Percentiles rank a stretch among this genome's conserved stretches.
These are phyloP conservation scores for Hymenoscyphus fructigenus DNA, from an alignment of 2,329 filamentous ascomycete genomes.

Conservation along the genomic window DNA sequence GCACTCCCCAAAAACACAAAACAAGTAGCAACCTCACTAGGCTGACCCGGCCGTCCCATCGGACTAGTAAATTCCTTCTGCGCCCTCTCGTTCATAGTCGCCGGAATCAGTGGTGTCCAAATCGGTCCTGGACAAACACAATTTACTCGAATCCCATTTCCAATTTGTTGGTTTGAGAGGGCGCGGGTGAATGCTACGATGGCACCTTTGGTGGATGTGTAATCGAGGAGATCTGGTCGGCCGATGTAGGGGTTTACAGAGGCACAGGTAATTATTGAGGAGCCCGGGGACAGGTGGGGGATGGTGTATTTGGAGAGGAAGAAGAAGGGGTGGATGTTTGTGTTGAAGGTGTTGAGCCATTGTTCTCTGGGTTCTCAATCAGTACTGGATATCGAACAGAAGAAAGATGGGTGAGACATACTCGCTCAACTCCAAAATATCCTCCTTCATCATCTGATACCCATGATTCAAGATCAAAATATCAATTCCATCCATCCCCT, in stretches of 20 bases:
- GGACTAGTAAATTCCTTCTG: constrained; percentile 72
- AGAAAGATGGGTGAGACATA: constrained; percentile 40
- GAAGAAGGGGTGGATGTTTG: constrained; percentile 81
- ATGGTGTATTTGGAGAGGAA: constrained; percentile 76
- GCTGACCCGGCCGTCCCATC: constrained; percentile 76
- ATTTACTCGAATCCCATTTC: constrained; percentile 73
- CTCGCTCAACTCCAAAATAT: constrained; percentile 71
- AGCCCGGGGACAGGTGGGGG: constrained; percentile 71
- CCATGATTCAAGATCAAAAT: constrained; percentile 75
- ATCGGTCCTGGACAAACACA: constrained; percentile 76
- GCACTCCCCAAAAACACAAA: constrained; percentile 77
- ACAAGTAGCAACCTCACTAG: constrained; percentile 77
- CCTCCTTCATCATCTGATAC: constrained; percentile 70
- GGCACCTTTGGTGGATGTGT: constrained; percentile 77
- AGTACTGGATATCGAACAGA: neutral
- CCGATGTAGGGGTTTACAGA: constrained; percentile 83
- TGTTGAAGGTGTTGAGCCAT: constrained; percentile 77
- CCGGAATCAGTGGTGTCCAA: constrained; percentile 73
- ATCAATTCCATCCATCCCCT: constrained; percentile 67
- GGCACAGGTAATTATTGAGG: constrained; percentile 81
- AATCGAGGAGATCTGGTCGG: constrained; percentile 76
- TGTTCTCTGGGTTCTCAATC: constrained; percentile 56
- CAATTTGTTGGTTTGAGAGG: constrained; percentile 71
- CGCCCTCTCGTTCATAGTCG: constrained; percentile 68
- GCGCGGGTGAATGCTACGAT: constrained; percentile 78